Evolutionary conservation across 371 early-diverging fungal genomes (phyloP), one percentile per base, ranked within the genome.

Genomic region (Lichtheimia ornata): DNA sequence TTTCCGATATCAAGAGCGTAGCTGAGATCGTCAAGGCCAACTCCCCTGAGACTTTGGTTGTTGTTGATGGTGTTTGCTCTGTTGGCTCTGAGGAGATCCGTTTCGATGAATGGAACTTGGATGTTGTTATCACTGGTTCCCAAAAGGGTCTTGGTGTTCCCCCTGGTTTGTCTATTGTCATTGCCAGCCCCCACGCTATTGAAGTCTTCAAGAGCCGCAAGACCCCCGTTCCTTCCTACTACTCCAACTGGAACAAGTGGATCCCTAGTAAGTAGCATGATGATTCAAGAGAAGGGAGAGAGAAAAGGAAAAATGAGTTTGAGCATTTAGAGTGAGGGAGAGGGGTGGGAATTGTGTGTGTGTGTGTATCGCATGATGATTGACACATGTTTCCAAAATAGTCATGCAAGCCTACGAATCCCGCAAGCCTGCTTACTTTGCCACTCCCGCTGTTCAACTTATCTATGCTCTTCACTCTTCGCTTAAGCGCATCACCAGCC

Each of bases 401-500:
- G 93, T 97, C 72, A 97, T 97, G 97, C 73, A 89, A 59, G 90
- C 94, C 18, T 97, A 97, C 72, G 97, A 96, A 79, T 85, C 89
- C 7, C 90, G 96, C 66, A 89, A 91, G 66, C 91, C 94, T 28
- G 84, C 87, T 52, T 98, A 98, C 82, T 98, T 97, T 81, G 97
- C 95, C 60, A 98, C 98, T n/a, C 98, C 98, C 14, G 91, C 96
- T 51, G 98, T 98, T 50, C 96, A 96, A 82, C 84, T 92, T 60
- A 85, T 98, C 72, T 84, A 89, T 72, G 96, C 97, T 40, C 90
- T 98, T 49, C 83, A 94, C 70, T 83, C 86, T 20, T 88, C 93
- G 53, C 86, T 98, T 63, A 84, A 84, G 69, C 91, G 92, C 70
- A 82, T 97, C 54, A 82, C 87, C 44, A 76, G 82, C 50, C 79